Evolutionary conservation across 306 rosid species (phyloP).

Genomic region (Prunus dulcis): DNA sequence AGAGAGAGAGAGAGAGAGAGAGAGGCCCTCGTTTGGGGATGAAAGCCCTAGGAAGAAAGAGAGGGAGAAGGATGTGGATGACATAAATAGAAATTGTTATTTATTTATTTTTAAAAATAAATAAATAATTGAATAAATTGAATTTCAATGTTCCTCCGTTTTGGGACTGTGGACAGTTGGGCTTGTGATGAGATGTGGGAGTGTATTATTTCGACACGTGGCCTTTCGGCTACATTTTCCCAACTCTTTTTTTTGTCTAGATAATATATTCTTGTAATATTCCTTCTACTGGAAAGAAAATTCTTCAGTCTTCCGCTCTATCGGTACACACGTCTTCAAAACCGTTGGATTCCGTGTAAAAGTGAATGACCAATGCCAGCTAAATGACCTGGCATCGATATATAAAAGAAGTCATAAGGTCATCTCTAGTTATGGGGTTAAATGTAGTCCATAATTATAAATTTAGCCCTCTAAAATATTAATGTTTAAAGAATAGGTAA

Average conservation of each 20-base stretch:
- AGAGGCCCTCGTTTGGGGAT: constrained; percentile 9
- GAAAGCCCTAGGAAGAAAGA: neutral
- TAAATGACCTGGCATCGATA: too few species aligned
- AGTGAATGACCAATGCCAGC: too few species aligned
- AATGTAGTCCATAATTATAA: too few species aligned
- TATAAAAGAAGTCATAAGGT: too few species aligned
- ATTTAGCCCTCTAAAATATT: too few species aligned
- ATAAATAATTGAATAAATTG: neutral
- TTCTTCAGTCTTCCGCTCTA: too few species aligned
- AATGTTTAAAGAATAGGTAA: too few species aligned
- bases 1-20: neutral
- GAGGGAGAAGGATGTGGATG: neutral
- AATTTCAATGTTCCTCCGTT: neutral
- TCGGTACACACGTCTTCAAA: too few species aligned
- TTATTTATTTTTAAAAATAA: too few species aligned
- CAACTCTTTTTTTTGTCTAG: neutral
- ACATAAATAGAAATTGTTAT: neutral
- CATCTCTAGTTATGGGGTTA: rapidly evolving
- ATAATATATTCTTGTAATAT: neutral
- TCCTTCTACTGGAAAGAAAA: too few species aligned
- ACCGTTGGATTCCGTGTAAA: too few species aligned
- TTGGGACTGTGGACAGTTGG: neutral
- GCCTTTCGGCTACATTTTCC: neutral
- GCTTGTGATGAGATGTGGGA: neutral
- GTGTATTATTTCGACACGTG: neutral